phyloP scores from a whole-genome alignment of 306 rosid species.

The Biancaea sappan region DNA sequence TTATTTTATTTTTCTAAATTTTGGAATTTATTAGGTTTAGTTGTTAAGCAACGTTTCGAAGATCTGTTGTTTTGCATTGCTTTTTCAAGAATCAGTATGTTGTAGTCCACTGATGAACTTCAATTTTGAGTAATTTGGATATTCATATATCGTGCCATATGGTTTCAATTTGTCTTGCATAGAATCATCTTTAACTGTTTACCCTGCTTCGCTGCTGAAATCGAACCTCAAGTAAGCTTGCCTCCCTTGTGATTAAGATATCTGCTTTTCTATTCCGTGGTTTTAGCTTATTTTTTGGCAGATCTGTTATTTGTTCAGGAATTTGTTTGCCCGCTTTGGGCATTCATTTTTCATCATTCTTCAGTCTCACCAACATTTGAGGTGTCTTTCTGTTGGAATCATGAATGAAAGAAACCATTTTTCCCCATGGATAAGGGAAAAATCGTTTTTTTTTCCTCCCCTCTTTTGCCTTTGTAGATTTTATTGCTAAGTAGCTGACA shows the following conservation, averaged over 20 bases:
- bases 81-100: not conserved
- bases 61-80: slow-evolving; percentile 7
- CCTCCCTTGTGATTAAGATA: not conserved
- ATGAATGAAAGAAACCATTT: not conserved
- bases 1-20: not conserved
- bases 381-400: not conserved
- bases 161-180: not conserved
- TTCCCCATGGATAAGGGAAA: not conserved
- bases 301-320: not conserved
- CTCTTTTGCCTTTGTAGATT: not conserved
- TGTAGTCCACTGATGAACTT: slow-evolving; percentile 6
- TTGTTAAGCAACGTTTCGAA: not conserved
- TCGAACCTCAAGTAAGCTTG: not conserved
- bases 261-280: not conserved
- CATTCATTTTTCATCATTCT: not conserved
- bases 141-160: not conserved
- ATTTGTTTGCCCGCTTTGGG: not conserved
- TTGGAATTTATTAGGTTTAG: not conserved
- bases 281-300: not conserved
- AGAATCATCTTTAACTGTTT: not conserved
- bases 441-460: not conserved
- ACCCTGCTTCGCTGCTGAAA: not conserved
- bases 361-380: not conserved
- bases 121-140: not conserved
- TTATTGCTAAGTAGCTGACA: not conserved